phyloP scores from a whole-genome alignment of 164 flowering plant genomes.

The Taxillus chinensis region DNA sequence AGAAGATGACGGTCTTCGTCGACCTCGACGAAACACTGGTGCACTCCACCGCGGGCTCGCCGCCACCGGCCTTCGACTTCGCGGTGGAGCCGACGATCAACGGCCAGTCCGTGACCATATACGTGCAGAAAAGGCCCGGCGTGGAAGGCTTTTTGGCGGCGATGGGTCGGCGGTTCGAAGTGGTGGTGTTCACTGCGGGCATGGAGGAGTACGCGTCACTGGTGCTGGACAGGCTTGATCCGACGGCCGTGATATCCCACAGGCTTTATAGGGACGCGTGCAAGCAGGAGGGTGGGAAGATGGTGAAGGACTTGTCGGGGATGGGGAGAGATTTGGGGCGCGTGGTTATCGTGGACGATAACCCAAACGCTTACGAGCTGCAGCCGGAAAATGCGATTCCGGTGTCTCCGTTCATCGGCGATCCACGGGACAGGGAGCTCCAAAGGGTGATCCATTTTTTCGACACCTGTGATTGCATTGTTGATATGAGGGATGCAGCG shows the following conservation, averaged over 20 bases:
- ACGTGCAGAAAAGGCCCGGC: too few relatives aligned
- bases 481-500: not conserved
- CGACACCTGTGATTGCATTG: not conserved
- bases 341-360: not conserved
- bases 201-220: too few relatives aligned
- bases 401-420: not conserved
- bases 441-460: not conserved
- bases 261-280: slow-evolving; percentile 1
- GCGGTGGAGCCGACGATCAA: slow-evolving; percentile 57
- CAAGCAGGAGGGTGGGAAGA: slow-evolving; percentile 1
- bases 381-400: slow-evolving; percentile 2
- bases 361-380: not conserved
- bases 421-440: not conserved
- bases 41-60: slow-evolving; percentile 52
- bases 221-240: too few relatives aligned
- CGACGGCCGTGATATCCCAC: not conserved
- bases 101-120: slow-evolving; percentile 25
- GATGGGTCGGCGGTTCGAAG: too few relatives aligned
- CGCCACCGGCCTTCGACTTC: slow-evolving; percentile 63
- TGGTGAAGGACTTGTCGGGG: not conserved
- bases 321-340: slow-evolving; percentile 1
- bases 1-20: slow-evolving; percentile 49
- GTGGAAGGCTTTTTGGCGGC: too few relatives aligned
- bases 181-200: too few relatives aligned
- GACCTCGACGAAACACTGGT: slow-evolving; percentile 86